Percentiles rank a stretch among this genome's conserved stretches.
Conservation (phyloP, 2,329 filamentous ascomycete genomes). For the Apiospora saccharicola region DNA sequence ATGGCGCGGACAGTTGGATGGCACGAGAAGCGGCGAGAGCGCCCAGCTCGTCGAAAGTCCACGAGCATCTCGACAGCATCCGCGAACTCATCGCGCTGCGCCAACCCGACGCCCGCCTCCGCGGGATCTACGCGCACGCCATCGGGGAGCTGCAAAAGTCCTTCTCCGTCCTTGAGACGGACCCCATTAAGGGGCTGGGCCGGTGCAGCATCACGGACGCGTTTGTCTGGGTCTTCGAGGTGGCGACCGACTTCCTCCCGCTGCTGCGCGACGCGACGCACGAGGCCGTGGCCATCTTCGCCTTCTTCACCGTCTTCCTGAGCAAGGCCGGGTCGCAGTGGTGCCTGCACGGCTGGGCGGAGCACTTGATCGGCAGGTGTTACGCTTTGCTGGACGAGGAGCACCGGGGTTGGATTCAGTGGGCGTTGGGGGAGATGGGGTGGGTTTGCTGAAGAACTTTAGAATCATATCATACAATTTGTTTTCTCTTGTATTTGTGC, state of each 20-base stretch:
- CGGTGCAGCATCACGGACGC: conserved; percentile 34
- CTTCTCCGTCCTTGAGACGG: conserved; percentile 20
- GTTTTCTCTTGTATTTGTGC: too few relatives aligned
- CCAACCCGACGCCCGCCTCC: conserved; percentile 4
- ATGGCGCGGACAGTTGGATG: conserved; percentile 24
- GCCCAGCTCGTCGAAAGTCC: background rate
- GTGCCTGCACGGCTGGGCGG: conserved; percentile 33
- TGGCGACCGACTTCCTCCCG: conserved; percentile 25
- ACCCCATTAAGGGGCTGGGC: background rate
- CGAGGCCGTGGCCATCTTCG: conserved; percentile 45
- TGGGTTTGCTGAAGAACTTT: conserved; percentile 33
- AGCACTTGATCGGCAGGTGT: conserved; percentile 30
- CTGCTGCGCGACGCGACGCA: conserved; percentile 34
- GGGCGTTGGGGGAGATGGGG: conserved; percentile 33
- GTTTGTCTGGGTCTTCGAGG: conserved; percentile 43
- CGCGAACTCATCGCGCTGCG: conserved; percentile 1
- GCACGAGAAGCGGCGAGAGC: background rate
- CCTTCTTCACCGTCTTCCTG: conserved; percentile 31
- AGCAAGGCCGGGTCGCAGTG: conserved; percentile 28
- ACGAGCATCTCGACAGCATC: background rate
- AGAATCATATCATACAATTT: too few relatives aligned
- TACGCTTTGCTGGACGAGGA: conserved; percentile 32
- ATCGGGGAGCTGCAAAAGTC: conserved; percentile 30
- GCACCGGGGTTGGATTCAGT: conserved; percentile 31
- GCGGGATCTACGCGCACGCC: conserved; percentile 21